phyloP scores from a whole-genome alignment of 352 stramenopile genomes.

The Proteromonas lacertae region DNA sequence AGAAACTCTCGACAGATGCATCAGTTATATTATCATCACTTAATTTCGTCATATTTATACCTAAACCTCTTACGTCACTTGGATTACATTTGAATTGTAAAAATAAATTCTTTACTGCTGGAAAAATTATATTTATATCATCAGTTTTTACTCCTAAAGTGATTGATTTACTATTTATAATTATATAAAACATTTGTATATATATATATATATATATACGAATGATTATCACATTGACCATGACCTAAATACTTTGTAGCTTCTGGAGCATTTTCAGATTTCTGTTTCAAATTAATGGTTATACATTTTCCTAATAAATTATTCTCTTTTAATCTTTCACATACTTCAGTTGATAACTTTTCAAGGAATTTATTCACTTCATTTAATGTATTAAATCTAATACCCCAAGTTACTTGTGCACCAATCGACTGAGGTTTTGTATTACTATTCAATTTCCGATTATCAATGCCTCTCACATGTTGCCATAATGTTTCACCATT shows the following conservation, averaged over 20 bases:
- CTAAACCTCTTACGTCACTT: background rate
- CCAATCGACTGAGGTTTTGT: background rate
- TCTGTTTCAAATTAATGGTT: background rate
- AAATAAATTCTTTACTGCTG: no score
- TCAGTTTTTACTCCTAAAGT: no score
- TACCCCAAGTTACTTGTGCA: conserved; percentile 1
- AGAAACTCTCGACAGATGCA: background rate
- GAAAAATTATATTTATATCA: no score
- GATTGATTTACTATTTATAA: no score
- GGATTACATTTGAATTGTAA: background rate
- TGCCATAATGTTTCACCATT: background rate
- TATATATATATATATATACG: no score
- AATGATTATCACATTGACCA: background rate
- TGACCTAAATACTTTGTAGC: background rate
- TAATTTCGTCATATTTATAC: background rate
- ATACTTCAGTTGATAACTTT: background rate
- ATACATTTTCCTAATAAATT: background rate
- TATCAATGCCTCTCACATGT: background rate
- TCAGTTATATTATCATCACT: background rate
- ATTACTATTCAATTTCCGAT: background rate
- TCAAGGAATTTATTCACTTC: background rate
- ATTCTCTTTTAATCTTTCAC: background rate
- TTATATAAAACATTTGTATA: no score
- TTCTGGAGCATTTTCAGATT: background rate
- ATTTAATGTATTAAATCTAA: background rate